A percentile compares a stretch with the other conserved stretches of the same genome.
Conservation (phyloP, 1,139 yeast genomes). For the Yamadazyma kanchanaburiensis region DNA sequence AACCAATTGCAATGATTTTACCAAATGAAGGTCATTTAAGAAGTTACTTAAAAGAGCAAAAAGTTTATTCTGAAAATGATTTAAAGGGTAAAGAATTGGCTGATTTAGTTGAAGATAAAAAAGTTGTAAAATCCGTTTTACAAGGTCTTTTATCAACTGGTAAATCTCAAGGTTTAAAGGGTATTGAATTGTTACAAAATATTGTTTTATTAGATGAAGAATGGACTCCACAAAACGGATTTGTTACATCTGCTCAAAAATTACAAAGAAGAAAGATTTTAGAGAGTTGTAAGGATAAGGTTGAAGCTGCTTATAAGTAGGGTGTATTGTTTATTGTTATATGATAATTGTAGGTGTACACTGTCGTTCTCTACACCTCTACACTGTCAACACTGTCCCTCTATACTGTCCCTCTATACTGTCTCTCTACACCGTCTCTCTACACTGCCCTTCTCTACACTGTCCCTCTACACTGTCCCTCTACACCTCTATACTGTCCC, state of each 20-base stretch:
- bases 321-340: not conserved
- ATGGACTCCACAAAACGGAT: constrained; percentile 98
- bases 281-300: constrained; percentile 55
- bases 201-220: constrained; percentile 80
- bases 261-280: constrained; percentile 91
- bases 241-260: constrained; percentile 93
- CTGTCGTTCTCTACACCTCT: too few relatives aligned
- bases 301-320: constrained; percentile 49
- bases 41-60: constrained; percentile 50
- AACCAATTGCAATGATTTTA: constrained; percentile 88
- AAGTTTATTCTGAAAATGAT: constrained; percentile 44
- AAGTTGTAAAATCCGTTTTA: constrained; percentile 53
- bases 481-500: too few relatives aligned
- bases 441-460: too few relatives aligned
- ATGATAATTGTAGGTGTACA: too few relatives aligned
- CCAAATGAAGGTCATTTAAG: constrained; percentile 72
- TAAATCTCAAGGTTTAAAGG: constrained; percentile 72
- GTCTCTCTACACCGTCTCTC: too few relatives aligned
- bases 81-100: constrained; percentile 50
- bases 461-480: too few relatives aligned
- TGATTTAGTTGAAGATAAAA: constrained; percentile 50
- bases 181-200: constrained; percentile 83
- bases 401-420: too few relatives aligned
- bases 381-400: too few relatives aligned
- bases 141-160: constrained; percentile 72